A percentile compares a stretch with the other conserved stretches of the same genome.
phyloP scores from a whole-genome alignment of 2,329 filamentous ascomycete species.

The Aspergillus sp. region DNA sequence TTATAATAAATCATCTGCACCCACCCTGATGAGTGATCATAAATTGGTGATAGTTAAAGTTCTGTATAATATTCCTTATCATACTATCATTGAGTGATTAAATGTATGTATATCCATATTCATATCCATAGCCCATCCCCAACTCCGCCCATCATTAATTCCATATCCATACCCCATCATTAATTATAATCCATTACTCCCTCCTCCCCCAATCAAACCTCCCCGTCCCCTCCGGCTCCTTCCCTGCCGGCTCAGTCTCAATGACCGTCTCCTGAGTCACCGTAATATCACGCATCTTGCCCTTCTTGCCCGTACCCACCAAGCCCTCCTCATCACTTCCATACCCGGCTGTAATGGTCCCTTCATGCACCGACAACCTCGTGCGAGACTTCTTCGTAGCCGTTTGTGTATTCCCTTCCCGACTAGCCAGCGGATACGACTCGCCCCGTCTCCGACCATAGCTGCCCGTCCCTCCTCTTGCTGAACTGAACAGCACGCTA shows the following conservation, averaged over 20 bases:
- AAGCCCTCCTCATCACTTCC: conserved; percentile 33
- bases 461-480: conserved; percentile 4
- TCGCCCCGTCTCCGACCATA: conserved; percentile 8
- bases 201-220: not conserved
- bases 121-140: too few species aligned
- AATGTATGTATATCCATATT: too few species aligned
- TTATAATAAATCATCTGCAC: too few species aligned
- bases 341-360: conserved; percentile 12
- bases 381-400: not conserved
- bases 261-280: conserved; percentile 31
- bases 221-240: not conserved
- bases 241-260: conserved; percentile 20
- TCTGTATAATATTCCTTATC: too few species aligned
- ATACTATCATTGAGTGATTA: too few species aligned
- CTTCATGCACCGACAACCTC: conserved; percentile 7
- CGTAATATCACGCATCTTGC: conserved; percentile 24
- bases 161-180: not conserved
- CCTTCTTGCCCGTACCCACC: not conserved
- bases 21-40: too few species aligned
- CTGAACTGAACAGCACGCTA: conserved; percentile 28
- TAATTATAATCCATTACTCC: not conserved
- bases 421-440: conserved; percentile 25
- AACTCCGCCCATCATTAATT: not conserved
- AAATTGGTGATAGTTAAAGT: too few species aligned
- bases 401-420: not conserved